These are phyloP conservation scores for Scytalidium sp. DNA, from an alignment of 2,329 filamentous ascomycete genomes.

Conservation along the genomic window DNA sequence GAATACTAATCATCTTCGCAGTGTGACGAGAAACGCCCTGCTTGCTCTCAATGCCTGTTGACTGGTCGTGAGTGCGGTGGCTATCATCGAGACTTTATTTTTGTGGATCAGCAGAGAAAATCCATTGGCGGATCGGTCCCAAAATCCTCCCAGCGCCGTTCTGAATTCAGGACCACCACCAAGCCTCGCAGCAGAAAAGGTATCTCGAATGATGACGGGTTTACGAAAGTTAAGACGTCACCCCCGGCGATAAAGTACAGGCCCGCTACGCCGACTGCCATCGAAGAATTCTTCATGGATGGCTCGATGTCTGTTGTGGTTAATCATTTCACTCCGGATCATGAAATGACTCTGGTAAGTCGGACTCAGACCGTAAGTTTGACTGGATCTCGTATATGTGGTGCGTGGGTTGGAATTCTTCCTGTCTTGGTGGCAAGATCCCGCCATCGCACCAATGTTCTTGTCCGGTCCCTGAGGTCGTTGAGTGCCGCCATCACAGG, in stretches of 20 bases:
- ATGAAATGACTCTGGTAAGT: constrained; percentile 9
- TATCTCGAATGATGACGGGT: too few species aligned
- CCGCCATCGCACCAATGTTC: constrained; percentile 3
- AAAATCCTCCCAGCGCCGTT: not conserved
- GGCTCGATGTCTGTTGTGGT: not conserved
- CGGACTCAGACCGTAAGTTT: not conserved
- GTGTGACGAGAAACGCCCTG: constrained; percentile 25
- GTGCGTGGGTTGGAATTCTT: constrained; percentile 37
- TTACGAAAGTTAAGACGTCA: not conserved
- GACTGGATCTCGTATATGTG: constrained; percentile 29
- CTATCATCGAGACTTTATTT: constrained; percentile 18
- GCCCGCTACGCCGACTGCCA: not conserved
- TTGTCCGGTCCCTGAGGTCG: not conserved
- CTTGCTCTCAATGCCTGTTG: constrained; percentile 22
- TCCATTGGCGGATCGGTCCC: not conserved
- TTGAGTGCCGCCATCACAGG: not conserved
- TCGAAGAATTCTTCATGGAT: not conserved
- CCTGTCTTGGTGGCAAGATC: constrained; percentile 23
- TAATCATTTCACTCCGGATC: constrained; percentile 7
- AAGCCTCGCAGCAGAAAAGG: not conserved
- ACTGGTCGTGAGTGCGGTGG: constrained; percentile 21
- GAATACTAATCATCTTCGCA: constrained; percentile 29
- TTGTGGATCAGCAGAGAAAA: constrained; percentile 12
- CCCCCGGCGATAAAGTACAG: not conserved
- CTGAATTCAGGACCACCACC: not conserved